Evolutionary conservation across 2,329 filamentous ascomycete genomes (phyloP).

Genomic region (Atkinsonella hypoxylon): DNA sequence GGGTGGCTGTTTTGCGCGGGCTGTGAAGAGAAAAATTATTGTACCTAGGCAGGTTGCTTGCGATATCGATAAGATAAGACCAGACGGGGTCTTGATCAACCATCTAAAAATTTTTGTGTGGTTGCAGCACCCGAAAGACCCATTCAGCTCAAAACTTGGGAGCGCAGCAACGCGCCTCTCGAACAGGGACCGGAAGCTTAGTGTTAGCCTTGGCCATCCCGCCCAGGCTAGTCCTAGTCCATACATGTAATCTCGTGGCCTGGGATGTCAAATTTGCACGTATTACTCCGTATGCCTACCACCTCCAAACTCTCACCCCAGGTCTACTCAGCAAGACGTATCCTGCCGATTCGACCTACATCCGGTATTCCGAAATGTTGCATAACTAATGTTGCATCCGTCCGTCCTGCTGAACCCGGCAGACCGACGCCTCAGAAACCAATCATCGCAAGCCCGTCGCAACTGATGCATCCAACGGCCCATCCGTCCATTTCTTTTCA

Average conservation of each 20-base stretch:
- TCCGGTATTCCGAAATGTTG: background rate
- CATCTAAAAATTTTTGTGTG: background rate
- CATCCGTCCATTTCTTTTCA: background rate
- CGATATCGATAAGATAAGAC: slow-evolving; percentile 4
- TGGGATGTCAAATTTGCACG: too few relatives aligned
- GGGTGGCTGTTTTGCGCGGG: background rate
- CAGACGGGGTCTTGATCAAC: background rate
- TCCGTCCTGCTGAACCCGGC: background rate
- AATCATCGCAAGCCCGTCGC: too few relatives aligned
- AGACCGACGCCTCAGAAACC: background rate
- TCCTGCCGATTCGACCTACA: background rate
- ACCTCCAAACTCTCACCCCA: too few relatives aligned
- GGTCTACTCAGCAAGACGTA: too few relatives aligned
- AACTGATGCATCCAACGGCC: too few relatives aligned
- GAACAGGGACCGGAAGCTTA: too few relatives aligned
- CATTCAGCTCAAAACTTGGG: background rate
- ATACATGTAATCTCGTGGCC: too few relatives aligned
- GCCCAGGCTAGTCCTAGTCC: too few relatives aligned
- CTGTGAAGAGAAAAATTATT: slow-evolving; percentile 1
- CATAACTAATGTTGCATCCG: too few relatives aligned
- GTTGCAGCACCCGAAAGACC: background rate
- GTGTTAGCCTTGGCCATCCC: too few relatives aligned
- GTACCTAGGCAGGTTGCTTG: background rate
- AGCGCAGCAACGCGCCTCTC: too few relatives aligned
- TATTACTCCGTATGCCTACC: too few relatives aligned